These are phyloP conservation scores for Sporisorium scitamineum DNA, from an alignment of 1,284 basidiomycete species.

Conservation along the genomic window DNA sequence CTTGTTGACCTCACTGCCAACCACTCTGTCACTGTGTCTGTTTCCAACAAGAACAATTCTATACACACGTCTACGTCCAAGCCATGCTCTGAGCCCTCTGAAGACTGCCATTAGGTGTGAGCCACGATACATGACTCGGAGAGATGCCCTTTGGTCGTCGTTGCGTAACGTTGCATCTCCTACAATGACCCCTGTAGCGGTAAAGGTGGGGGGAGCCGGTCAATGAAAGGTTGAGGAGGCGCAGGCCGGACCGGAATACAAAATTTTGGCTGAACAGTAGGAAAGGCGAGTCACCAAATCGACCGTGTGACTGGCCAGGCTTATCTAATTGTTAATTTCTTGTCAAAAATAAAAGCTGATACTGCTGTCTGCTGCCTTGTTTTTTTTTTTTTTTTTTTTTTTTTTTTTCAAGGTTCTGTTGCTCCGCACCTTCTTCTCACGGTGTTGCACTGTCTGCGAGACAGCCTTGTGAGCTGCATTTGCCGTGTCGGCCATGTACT, in stretches of 20 bases:
- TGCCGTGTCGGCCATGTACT: not conserved
- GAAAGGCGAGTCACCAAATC: conserved; percentile 27
- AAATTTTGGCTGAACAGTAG: not conserved
- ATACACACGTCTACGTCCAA: not conserved
- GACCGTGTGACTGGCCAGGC: not conserved
- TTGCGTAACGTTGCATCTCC: not conserved
- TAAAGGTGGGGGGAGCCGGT: not conserved
- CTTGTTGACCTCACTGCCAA: no score
- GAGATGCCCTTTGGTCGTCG: no score
- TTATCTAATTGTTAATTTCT: conserved; percentile 27
- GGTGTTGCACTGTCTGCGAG: conserved; percentile 1
- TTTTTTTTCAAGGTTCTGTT: not conserved
- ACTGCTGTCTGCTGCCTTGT: conserved; percentile 20
- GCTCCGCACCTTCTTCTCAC: conserved; percentile 1
- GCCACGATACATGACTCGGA: not conserved
- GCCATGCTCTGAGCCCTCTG: not conserved
- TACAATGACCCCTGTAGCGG: no score
- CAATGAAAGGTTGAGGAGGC: not conserved
- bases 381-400: no score
- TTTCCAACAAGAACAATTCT: conserved; percentile 22
- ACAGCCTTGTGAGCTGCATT: not conserved
- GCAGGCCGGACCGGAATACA: not conserved
- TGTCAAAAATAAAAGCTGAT: conserved; percentile 4
- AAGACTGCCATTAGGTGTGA: not conserved
- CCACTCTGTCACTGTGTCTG: not conserved